A percentile compares a stretch with the other conserved stretches of the same genome.
These are phyloP conservation scores for Lotus japonicus DNA, from an alignment of 306 rosid genomes.

Conservation along the genomic window DNA sequence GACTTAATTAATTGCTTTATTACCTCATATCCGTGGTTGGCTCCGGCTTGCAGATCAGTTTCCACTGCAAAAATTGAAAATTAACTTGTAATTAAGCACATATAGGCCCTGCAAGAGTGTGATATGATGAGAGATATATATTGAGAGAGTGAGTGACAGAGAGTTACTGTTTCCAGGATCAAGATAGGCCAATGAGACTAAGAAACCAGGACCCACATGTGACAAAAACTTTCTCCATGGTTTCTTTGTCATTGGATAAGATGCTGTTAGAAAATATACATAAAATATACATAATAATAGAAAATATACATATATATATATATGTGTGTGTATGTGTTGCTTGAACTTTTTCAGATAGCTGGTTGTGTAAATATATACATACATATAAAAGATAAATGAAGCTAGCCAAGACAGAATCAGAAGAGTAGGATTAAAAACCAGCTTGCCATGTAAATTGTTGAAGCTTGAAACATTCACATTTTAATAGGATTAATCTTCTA, in stretches of 20 bases:
- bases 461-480: too few species aligned
- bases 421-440: not conserved
- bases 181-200: slow-evolving; percentile 85
- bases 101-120: not conserved
- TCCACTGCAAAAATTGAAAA: slow-evolving; percentile 48
- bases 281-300: too few species aligned
- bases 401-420: too few species aligned
- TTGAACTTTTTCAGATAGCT: too few species aligned
- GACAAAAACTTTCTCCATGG: slow-evolving; percentile 64
- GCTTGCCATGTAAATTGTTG: too few species aligned
- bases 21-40: slow-evolving; percentile 75
- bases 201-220: slow-evolving; percentile 79
- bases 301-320: too few species aligned
- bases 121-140: not conserved
- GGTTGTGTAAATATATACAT: too few species aligned
- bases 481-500: too few species aligned
- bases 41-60: slow-evolving; percentile 96
- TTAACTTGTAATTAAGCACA: not conserved
- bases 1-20: not conserved
- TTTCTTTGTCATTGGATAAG: slow-evolving; percentile 26
- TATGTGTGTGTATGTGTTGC: too few species aligned
- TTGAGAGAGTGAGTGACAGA: too few species aligned
- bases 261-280: too few species aligned
- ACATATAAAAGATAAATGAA: too few species aligned
- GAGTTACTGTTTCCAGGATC: slow-evolving; percentile 77